Percentiles rank a stretch among this genome's conserved stretches.
Evolutionary conservation across 768 basidiomycete genomes (phyloP).

Genomic region (Calocera cornea): DNA sequence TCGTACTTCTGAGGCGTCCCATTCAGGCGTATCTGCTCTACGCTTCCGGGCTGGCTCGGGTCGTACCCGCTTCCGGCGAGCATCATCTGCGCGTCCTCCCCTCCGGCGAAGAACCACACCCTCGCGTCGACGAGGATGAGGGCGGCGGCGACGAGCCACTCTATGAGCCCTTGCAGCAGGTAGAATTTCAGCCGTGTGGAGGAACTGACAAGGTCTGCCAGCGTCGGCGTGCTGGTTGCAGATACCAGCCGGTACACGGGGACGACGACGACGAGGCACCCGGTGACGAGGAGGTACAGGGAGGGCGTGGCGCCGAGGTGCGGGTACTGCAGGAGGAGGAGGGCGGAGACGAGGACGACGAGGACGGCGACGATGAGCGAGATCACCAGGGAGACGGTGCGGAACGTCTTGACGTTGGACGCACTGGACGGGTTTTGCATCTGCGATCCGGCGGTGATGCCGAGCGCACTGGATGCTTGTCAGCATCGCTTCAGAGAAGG

Average conservation of each 20-base stretch:
- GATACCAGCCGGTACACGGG: background rate
- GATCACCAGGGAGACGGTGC: background rate
- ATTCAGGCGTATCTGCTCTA: background rate
- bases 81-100: background rate
- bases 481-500: background rate
- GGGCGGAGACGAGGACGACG: background rate
- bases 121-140: background rate
- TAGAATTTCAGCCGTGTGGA: background rate
- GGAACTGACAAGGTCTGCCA: background rate
- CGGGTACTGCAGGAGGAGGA: background rate
- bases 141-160: background rate
- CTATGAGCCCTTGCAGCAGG: background rate
- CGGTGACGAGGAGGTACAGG: background rate
- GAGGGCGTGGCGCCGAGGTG: background rate
- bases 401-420: background rate
- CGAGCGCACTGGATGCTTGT: background rate
- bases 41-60: background rate
- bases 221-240: background rate
- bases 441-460: background rate
- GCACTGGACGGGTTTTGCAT: background rate
- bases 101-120: background rate
- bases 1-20: too few species aligned
- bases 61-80: background rate
- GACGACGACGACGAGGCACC: background rate
- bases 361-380: background rate